These are phyloP conservation scores for Bidens hawaiensis DNA, from an alignment of 140 eudicot species.

Conservation along the genomic window DNA sequence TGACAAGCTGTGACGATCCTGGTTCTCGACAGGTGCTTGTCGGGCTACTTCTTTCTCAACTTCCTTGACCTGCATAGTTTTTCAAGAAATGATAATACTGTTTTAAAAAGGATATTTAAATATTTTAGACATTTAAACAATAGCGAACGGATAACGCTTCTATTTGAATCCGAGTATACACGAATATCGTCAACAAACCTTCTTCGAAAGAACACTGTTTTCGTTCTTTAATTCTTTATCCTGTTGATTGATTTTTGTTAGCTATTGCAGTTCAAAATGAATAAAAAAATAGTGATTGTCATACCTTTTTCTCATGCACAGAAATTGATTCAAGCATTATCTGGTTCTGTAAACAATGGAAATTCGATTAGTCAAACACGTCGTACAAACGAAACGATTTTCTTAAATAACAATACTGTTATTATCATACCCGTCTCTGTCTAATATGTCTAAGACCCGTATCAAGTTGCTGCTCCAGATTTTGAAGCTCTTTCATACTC, in stretches of 20 bases:
- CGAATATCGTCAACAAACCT: constrained; percentile 34
- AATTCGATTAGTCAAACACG: not conserved
- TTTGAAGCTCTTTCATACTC: not conserved
- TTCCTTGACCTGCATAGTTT: constrained; percentile 33
- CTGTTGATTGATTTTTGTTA: constrained; percentile 19
- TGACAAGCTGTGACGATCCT: constrained; percentile 7
- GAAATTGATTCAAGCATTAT: constrained; percentile 71
- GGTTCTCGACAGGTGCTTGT: constrained; percentile 19
- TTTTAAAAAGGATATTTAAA: too few species aligned
- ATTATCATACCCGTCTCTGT: not conserved
- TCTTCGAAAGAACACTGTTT: constrained; percentile 48
- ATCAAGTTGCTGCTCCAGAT: not conserved
- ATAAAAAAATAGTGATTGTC: not conserved
- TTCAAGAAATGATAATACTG: not conserved
- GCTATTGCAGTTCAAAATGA: not conserved
- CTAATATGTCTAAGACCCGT: not conserved
- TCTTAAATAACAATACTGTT: not conserved
- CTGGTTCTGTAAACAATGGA: constrained; percentile 48
- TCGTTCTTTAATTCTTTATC: constrained; percentile 68
- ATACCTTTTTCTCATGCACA: constrained; percentile 66
- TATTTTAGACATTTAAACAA: not conserved
- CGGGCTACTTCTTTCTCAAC: constrained; percentile 34
- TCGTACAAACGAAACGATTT: not conserved
- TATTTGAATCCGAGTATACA: not conserved
- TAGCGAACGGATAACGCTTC: not conserved